Conservation (phyloP, 768 basidiomycete genomes). For the Zangia roseola region DNA sequence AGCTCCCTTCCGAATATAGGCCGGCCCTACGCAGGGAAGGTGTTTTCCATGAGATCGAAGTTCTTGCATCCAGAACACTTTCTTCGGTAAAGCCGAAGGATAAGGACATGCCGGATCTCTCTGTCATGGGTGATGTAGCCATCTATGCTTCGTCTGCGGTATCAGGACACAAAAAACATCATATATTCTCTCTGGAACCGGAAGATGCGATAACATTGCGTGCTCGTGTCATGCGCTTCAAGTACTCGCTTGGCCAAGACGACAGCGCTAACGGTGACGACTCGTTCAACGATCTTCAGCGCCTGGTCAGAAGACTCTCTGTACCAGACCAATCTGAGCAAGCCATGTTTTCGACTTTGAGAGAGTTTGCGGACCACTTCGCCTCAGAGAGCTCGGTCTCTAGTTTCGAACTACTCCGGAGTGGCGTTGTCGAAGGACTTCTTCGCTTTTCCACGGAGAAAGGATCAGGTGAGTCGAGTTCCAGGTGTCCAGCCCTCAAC, state of each 20-base stretch:
- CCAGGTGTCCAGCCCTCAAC: background rate
- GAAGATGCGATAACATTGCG: conserved; percentile 92
- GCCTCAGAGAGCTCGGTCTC: conserved; percentile 78
- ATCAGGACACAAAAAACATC: conserved; percentile 67
- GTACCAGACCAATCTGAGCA: conserved; percentile 56
- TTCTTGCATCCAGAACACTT: conserved; percentile 63
- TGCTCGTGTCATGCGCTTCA: conserved; percentile 87
- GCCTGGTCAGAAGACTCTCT: conserved; percentile 65
- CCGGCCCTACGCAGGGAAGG: conserved; percentile 93
- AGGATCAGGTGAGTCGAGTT: conserved; percentile 25
- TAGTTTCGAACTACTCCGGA: conserved; percentile 93
- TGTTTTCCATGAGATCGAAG: conserved; percentile 92
- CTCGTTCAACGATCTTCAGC: conserved; percentile 61
- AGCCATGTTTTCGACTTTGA: conserved; percentile 58
- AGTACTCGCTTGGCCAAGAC: conserved; percentile 62
- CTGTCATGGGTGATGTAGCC: conserved; percentile 36
- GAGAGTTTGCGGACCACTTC: conserved; percentile 80
- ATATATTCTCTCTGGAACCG: conserved; percentile 70
- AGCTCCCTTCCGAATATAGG: conserved; percentile 81
- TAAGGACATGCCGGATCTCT: conserved; percentile 33
- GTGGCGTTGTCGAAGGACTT: conserved; percentile 86
- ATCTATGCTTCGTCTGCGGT: conserved; percentile 44
- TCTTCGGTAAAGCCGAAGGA: conserved; percentile 53
- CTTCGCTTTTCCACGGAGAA: conserved; percentile 80
- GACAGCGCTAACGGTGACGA: conserved; percentile 55